A percentile compares a stretch with the other conserved stretches of the same genome.
phyloP scores from a whole-genome alignment of 306 rosid genomes.

The Medicago truncatula region DNA sequence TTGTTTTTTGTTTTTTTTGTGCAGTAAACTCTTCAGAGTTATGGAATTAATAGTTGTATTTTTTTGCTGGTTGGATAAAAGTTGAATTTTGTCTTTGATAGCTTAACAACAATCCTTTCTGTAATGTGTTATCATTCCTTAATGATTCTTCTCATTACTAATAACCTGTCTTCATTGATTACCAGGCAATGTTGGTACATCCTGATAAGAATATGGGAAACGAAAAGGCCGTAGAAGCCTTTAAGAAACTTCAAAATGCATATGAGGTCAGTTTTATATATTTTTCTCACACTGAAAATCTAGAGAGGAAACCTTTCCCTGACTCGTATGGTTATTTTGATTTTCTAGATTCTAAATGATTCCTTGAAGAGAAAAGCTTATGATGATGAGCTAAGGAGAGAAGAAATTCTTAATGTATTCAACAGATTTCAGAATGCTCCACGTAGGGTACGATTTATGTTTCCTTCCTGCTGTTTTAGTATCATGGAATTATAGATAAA shows the following conservation, averaged over 20 bases:
- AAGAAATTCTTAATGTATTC: constrained; percentile 81
- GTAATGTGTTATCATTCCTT: constrained; percentile 30
- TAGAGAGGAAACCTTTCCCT: constrained; percentile 33
- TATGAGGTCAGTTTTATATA: constrained; percentile 70
- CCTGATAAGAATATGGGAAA: constrained; percentile 99
- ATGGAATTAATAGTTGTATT: constrained; percentile 13
- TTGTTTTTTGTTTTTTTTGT: too few relatives aligned
- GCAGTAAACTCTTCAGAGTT: not conserved
- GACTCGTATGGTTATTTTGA: constrained; percentile 40
- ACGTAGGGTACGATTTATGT: constrained; percentile 58
- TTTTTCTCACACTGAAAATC: constrained; percentile 32
- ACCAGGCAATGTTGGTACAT: constrained; percentile 98
- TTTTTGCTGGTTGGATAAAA: constrained; percentile 31
- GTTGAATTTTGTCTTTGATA: constrained; percentile 27
- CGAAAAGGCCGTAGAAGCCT: constrained; percentile 98
- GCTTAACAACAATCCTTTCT: constrained; percentile 31
- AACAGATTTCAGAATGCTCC: constrained; percentile 72
- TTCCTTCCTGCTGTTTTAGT: constrained; percentile 24
- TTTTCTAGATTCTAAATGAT: constrained; percentile 83
- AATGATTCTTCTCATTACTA: constrained; percentile 42
- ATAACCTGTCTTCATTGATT: constrained; percentile 43
- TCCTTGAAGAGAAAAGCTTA: constrained; percentile 85
- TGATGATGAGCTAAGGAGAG: constrained; percentile 93
- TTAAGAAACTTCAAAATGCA: constrained; percentile 98
- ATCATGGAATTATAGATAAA: constrained; percentile 4